phyloP scores from a whole-genome alignment of 148 eudicot genomes.

The Camellia granthamiana region DNA sequence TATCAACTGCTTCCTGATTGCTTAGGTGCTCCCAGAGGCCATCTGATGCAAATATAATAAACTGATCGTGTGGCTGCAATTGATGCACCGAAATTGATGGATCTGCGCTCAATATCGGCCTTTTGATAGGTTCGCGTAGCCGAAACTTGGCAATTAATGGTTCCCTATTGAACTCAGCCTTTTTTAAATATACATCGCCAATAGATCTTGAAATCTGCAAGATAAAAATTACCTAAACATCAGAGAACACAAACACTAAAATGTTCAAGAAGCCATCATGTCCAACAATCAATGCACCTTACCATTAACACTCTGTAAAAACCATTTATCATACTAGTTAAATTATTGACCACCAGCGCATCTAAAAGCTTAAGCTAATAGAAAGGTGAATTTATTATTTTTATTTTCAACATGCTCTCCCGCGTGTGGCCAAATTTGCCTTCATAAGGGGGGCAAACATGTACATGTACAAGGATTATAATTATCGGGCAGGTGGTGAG shows the following conservation, averaged over 20 bases:
- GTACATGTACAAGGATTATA: too few species aligned
- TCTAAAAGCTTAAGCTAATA: too few species aligned
- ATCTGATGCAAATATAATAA: conserved; percentile 81
- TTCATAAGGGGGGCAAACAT: too few species aligned
- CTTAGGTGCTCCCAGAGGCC: conserved; percentile 88
- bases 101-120: conserved; percentile 77
- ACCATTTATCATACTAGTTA: not conserved
- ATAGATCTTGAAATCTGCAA: conserved; percentile 78
- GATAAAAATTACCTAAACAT: conserved; percentile 7
- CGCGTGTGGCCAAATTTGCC: too few species aligned
- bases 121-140: conserved; percentile 68
- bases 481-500: too few species aligned
- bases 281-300: not conserved
- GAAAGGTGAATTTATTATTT: too few species aligned
- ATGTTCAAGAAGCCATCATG: not conserved
- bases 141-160: conserved; percentile 71
- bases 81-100: conserved; percentile 61
- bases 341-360: too few species aligned
- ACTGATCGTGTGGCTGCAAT: conserved; percentile 66
- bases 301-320: too few species aligned
- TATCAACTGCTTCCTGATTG: conserved; percentile 78
- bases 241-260: conserved; percentile 2
- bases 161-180: conserved; percentile 70
- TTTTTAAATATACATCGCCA: conserved; percentile 77
- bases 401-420: too few species aligned